Evolutionary conservation across 768 basidiomycete species (phyloP), one percentile per base, ranked within the genome.

Genomic region (Russula compacta): DNA sequence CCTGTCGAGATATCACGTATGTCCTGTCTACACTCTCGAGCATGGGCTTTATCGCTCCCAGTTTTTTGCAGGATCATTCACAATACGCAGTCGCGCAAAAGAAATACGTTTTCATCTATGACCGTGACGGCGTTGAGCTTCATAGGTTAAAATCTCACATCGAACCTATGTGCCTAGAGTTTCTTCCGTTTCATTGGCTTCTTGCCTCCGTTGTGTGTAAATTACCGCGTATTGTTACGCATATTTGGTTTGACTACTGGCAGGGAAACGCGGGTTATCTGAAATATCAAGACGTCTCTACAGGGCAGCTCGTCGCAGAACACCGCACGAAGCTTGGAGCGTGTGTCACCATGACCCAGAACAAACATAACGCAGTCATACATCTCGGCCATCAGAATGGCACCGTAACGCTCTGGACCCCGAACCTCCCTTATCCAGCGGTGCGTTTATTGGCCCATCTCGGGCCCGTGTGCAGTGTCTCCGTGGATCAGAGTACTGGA

Each of bases 231-330:
- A 24, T 39, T 21, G 10, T 15, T 9, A 48, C 6, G 19, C 19
- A 1, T 48, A 55, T 53, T 33, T 19, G 53, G 46, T 33, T 51
- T 49, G 52, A 53, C 63, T 43, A 29, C 48, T 2, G 61, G 12
- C 61, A 85, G 91, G 92, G 94, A 7, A 89, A 94, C 69, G 77
- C 91, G 14, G 95, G 97, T 2, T 91, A 85, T 72, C 78, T 98
- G 0, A 95, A 95, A 75, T 99, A 98, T 74, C 93, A 95, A 75
- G 97, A 99, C 70, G 95, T 92, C 0, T 93, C 95, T 4, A 98
- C 93, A 0, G 97, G 97, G 12, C 79, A 84, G 57, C 78, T 97
- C 42, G 77, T 98, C 38, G 83, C 84, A 40, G 86, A 92, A 70
- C 92, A 95, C 72, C 85, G 92, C 21, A 95, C 94, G 9, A 92